A percentile compares a stretch with the other conserved stretches of the same genome.
Evolutionary conservation across 1,284 basidiomycete genomes (phyloP).

Genomic region (Rhizopogon parksii): DNA sequence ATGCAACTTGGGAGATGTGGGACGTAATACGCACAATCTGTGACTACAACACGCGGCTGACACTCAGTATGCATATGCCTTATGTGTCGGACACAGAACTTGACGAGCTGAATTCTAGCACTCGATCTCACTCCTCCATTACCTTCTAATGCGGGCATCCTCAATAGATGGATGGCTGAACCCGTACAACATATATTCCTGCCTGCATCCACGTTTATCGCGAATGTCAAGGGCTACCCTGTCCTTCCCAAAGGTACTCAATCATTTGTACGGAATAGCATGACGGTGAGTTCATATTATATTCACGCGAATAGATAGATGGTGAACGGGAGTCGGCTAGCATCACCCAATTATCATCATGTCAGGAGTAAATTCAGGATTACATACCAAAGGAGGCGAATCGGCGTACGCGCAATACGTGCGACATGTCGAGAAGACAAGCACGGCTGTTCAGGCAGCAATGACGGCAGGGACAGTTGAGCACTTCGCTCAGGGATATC

Average conservation of each 20-base stretch:
- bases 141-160: conserved; percentile 60
- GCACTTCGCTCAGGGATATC: conserved; percentile 87
- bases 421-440: conserved; percentile 74
- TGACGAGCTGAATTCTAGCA: conserved; percentile 40
- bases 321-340: conserved; percentile 34
- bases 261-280: conserved; percentile 79
- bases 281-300: conserved; percentile 57
- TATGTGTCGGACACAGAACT: conserved; percentile 1
- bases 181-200: conserved; percentile 84
- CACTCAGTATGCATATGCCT: conserved; percentile 55
- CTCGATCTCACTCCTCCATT: conserved; percentile 87
- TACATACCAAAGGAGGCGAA: conserved; percentile 78
- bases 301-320: conserved; percentile 12
- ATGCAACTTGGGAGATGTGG: conserved; percentile 97
- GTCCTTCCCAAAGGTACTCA: conserved; percentile 92
- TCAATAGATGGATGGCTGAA: conserved; percentile 89
- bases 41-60: conserved; percentile 77
- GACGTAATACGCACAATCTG: conserved; percentile 88
- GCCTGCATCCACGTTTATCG: conserved; percentile 87
- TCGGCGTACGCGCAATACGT: conserved; percentile 89
- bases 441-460: conserved; percentile 51
- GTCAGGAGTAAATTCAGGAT: conserved; percentile 53
- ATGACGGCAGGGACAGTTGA: conserved; percentile 69
- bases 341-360: conserved; percentile 80
- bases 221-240: conserved; percentile 95